A percentile compares a stretch with the other conserved stretches of the same genome.
Evolutionary conservation across 2,329 filamentous ascomycete species (phyloP).

Genomic region (Mycocentrospora acerina): DNA sequence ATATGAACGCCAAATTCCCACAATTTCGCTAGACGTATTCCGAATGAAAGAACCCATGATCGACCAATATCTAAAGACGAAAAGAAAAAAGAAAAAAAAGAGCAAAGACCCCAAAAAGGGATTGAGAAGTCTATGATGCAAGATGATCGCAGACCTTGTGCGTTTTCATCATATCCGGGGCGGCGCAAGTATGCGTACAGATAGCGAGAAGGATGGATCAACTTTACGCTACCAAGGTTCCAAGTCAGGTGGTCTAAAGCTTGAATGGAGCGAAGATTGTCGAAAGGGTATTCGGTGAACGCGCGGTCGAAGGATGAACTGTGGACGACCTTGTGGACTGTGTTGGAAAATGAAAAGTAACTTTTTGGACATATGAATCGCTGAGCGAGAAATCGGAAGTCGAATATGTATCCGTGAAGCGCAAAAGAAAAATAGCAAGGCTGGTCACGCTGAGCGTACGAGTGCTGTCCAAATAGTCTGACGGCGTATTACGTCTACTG

Average conservation of each 20-base stretch:
- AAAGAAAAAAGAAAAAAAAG: constrained; percentile 29
- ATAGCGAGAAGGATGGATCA: constrained; percentile 35
- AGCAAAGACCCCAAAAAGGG: constrained; percentile 23
- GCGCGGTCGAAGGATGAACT: constrained; percentile 10
- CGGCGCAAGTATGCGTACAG: constrained; percentile 39
- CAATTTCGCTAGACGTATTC: constrained; percentile 38
- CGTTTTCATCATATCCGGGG: constrained; percentile 41
- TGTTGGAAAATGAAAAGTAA: constrained; percentile 25
- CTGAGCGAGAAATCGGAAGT: constrained; percentile 25
- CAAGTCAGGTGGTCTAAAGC: constrained; percentile 17
- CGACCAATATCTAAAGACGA: constrained; percentile 35
- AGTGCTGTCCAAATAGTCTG: no score
- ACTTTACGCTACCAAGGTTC: constrained; percentile 20
- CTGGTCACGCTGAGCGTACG: neutral
- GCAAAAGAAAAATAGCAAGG: neutral
- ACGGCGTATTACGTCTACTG: neutral
- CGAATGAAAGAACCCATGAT: constrained; percentile 23
- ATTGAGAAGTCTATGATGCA: constrained; percentile 44
- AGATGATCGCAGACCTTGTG: constrained; percentile 37
- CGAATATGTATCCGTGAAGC: constrained; percentile 28
- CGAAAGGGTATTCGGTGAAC: constrained; percentile 22
- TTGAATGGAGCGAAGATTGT: constrained; percentile 22
- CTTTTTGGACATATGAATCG: constrained; percentile 39
- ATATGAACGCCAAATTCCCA: constrained; percentile 34
- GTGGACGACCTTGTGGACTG: constrained; percentile 14